Evolutionary conservation across 164 flowering plant species (phyloP).

Genomic region (Chimonanthus salicifolius): DNA sequence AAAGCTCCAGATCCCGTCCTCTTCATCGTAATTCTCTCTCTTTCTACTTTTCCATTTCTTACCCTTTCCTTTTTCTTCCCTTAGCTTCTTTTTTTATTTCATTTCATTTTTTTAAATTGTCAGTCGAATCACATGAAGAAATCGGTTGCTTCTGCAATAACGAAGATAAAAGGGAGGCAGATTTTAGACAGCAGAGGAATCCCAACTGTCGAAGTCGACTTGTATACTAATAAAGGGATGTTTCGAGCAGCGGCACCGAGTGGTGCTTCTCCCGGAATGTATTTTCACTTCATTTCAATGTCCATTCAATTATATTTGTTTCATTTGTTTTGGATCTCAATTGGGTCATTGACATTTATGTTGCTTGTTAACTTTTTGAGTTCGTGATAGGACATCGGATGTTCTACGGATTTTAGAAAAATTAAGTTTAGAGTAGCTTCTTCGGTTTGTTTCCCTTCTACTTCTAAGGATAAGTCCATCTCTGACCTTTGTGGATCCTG

Average conservation of each 20-base stretch:
- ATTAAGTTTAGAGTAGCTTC: no score
- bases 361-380: background rate
- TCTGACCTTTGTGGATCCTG: no score
- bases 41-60: background rate
- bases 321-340: background rate
- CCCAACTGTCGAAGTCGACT: constrained; percentile 95
- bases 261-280: constrained; percentile 73
- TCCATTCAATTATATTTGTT: background rate
- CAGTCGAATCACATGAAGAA: constrained; percentile 93
- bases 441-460: no score
- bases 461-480: no score
- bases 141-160: constrained; percentile 76
- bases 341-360: background rate
- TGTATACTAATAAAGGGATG: constrained; percentile 83
- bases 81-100: constrained; percentile 4
- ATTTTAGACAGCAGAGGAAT: constrained; percentile 93
- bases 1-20: constrained; percentile 93
- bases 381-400: no score
- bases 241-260: constrained; percentile 88
- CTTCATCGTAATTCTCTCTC: constrained; percentile 61
- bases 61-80: background rate
- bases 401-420: no score
- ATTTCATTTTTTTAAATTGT: background rate
- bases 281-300: constrained; percentile 9
- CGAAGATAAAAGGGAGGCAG: constrained; percentile 86